Evolutionary conservation across 148 eudicot genomes (phyloP).

Genomic region (Drosera capensis): DNA sequence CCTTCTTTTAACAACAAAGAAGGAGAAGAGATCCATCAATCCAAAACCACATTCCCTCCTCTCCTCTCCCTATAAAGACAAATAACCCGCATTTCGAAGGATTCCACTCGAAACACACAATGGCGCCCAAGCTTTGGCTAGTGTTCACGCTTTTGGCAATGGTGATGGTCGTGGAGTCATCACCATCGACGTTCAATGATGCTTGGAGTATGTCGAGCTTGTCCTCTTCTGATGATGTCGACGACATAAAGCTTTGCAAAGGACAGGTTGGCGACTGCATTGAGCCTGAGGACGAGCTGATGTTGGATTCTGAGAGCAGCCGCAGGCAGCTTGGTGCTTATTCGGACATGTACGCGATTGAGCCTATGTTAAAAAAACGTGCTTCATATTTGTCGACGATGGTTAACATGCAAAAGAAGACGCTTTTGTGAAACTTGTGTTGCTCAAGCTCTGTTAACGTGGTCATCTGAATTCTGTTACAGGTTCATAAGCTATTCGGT

Average conservation of each 20-base stretch:
- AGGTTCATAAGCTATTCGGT: constrained; percentile 21
- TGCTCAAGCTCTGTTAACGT: too few species aligned
- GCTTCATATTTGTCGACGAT: too few species aligned
- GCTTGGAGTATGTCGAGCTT: constrained; percentile 10
- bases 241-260: constrained; percentile 8
- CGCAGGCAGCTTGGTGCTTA: constrained; percentile 19
- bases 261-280: constrained; percentile 19
- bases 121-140: constrained; percentile 17
- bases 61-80: not conserved
- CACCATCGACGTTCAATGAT: constrained; percentile 5
- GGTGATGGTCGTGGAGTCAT: constrained; percentile 8
- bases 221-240: constrained; percentile 2
- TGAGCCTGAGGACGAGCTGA: constrained; percentile 17
- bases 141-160: constrained; percentile 10
- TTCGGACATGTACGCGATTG: not conserved
- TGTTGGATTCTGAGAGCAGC: constrained; percentile 13
- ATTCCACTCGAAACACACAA: not conserved
- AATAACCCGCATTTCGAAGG: not conserved
- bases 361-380: not conserved
- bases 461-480: not conserved
- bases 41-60: not conserved
- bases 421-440: not conserved
- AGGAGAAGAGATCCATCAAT: not conserved
- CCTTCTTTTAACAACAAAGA: not conserved
- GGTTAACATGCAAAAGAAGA: not conserved